These are phyloP conservation scores for Aspergillus neotritici DNA, from an alignment of 2,329 filamentous ascomycete species.

Conservation along the genomic window DNA sequence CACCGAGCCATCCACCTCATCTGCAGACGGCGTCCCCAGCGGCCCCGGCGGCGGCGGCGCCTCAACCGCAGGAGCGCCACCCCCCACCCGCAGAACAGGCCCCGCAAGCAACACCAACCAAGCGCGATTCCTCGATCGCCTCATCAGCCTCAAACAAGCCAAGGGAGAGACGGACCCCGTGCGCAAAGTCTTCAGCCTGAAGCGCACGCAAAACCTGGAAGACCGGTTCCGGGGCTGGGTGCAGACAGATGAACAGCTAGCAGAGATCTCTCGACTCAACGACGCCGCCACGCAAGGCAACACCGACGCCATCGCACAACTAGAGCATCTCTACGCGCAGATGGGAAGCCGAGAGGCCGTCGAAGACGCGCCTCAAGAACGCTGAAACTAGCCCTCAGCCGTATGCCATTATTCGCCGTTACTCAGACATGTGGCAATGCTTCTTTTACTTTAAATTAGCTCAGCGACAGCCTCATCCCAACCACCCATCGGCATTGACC, in stretches of 20 bases:
- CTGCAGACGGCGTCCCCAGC: constrained; percentile 1
- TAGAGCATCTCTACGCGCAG: constrained; percentile 34
- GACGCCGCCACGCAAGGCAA: constrained; percentile 34
- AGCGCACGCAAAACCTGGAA: constrained; percentile 28
- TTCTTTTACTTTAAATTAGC: too few species aligned
- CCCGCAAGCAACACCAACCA: constrained; percentile 36
- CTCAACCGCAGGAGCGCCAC: constrained; percentile 2
- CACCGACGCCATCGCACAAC: constrained; percentile 26
- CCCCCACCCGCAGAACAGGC: constrained; percentile 19
- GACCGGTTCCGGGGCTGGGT: constrained; percentile 33
- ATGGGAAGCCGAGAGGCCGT: constrained; percentile 16
- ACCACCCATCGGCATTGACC: too few species aligned
- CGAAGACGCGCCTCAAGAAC: constrained; percentile 8
- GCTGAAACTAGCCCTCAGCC: constrained; percentile 2
- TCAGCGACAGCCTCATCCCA: too few species aligned
- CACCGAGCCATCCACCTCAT: constrained; percentile 1
- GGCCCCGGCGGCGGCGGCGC: neutral
- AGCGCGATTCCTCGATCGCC: constrained; percentile 56
- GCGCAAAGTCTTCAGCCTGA: constrained; percentile 51
- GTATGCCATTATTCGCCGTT: neutral
- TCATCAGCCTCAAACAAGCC: constrained; percentile 60
- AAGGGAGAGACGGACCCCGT: constrained; percentile 62
- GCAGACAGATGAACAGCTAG: constrained; percentile 33
- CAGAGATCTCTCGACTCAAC: constrained; percentile 33
- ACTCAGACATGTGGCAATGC: neutral